Conservation (phyloP, 805 yeast species). For the Saccharomyces kudriavzevii region DNA sequence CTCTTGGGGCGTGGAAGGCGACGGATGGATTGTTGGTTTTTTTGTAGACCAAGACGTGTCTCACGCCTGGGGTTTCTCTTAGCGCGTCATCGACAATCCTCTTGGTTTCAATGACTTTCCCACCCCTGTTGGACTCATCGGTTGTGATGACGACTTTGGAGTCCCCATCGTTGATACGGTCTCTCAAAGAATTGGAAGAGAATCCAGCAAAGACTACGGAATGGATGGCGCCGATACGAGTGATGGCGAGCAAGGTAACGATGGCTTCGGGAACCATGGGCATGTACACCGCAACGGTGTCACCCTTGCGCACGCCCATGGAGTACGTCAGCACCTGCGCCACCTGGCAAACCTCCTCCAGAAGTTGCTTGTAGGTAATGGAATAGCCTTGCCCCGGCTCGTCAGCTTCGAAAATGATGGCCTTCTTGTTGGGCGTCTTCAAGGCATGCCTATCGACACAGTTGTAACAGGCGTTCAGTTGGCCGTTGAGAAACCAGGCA, state of each 20-base stretch:
- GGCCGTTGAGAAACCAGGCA: slow-evolving; percentile 76
- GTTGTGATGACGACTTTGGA: slow-evolving; percentile 69
- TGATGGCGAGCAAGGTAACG: slow-evolving; percentile 66
- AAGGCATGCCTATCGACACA: slow-evolving; percentile 79
- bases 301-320: slow-evolving; percentile 71
- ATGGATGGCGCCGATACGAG: slow-evolving; percentile 76
- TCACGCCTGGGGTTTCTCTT: slow-evolving; percentile 54
- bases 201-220: slow-evolving; percentile 84
- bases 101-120: slow-evolving; percentile 71
- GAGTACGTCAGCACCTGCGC: slow-evolving; percentile 55
- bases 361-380: slow-evolving; percentile 62
- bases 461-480: slow-evolving; percentile 71
- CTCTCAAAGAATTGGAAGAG: slow-evolving; percentile 61
- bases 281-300: slow-evolving; percentile 76
- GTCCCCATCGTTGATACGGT: slow-evolving; percentile 63
- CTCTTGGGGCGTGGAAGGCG: slow-evolving; percentile 49
- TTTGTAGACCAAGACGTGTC: slow-evolving; percentile 61
- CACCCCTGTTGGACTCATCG: slow-evolving; percentile 80
- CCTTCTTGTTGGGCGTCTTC: slow-evolving; percentile 59
- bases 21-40: slow-evolving; percentile 52
- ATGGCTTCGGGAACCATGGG: slow-evolving; percentile 84
- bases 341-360: slow-evolving; percentile 60
- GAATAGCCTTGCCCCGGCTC: slow-evolving; percentile 51
- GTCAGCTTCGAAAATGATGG: slow-evolving; percentile 76
- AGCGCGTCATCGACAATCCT: slow-evolving; percentile 78